Conservation (phyloP, 1,139 yeast genomes). For the Taphrina deformans region DNA sequence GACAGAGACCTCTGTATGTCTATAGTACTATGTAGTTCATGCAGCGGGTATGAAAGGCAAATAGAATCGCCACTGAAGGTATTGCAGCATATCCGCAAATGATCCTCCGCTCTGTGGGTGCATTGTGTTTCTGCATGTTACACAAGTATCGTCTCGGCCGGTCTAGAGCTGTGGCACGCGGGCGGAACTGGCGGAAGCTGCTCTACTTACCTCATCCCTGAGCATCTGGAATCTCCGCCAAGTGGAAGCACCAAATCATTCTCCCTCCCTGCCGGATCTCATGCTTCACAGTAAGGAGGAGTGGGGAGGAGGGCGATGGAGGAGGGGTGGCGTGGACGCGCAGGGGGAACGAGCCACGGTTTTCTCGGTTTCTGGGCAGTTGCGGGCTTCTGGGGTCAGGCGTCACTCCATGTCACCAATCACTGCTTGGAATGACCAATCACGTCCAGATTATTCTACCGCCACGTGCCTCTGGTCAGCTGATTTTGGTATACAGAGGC, state of each 20-base stretch:
- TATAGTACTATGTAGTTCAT: too few species aligned
- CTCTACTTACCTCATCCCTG: neutral
- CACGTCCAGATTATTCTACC: slow-evolving; percentile 8
- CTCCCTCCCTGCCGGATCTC: too few species aligned
- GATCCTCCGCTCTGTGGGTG: too few species aligned
- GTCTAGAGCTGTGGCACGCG: neutral
- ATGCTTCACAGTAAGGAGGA: too few species aligned
- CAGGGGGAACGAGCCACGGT: neutral
- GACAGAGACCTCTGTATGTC: too few species aligned
- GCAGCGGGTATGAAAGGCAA: neutral
- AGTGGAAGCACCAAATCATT: neutral
- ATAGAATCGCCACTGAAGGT: neutral
- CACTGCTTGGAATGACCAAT: neutral
- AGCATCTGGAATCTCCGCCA: too few species aligned
- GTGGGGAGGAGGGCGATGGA: neutral
- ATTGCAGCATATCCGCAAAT: too few species aligned
- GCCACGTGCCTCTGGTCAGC: slow-evolving; percentile 7
- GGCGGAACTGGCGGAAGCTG: neutral
- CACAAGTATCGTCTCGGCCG: too few species aligned
- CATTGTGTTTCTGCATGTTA: too few species aligned
- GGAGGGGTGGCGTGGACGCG: neutral
- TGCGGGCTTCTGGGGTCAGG: neutral
- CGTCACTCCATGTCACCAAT: neutral
- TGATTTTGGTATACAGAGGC: slow-evolving; percentile 1
- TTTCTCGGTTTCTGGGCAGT: too few species aligned